These are phyloP conservation scores for bread wheat (Triticum aestivum) DNA, from an alignment of 176 grass and related monocot species.

Conservation along the genomic window IWGSC_CS_RefSeq_v2.1 NC_057806.1:347416933-347417432, in stretches of 20 bases:
- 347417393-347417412: constrained; percentile 77
- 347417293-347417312: constrained; percentile 73
- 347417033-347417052: constrained; percentile 15
- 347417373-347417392: constrained; percentile 67
- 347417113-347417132: constrained; percentile 94
- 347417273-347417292: constrained; percentile 69
- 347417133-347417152: constrained; percentile 60
- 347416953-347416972: neutral
- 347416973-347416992: constrained; percentile 10
- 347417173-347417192: constrained; percentile 54
- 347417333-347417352: constrained; percentile 50
- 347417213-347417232: constrained; percentile 41
- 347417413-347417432: constrained; percentile 86
- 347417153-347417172: constrained; percentile 72
- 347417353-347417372: constrained; percentile 62
- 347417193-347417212: constrained; percentile 47
- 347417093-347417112: constrained; percentile 77
- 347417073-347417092: neutral
- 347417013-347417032: neutral
- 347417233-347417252: constrained; percentile 50
- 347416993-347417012: constrained; percentile 8
- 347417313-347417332: constrained; percentile 67
- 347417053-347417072: neutral
- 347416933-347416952: neutral
- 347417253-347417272: constrained; percentile 57